Evolutionary conservation across 192 early-diverging fungal species (phyloP).

Genomic region (Coemansia sp.): DNA sequence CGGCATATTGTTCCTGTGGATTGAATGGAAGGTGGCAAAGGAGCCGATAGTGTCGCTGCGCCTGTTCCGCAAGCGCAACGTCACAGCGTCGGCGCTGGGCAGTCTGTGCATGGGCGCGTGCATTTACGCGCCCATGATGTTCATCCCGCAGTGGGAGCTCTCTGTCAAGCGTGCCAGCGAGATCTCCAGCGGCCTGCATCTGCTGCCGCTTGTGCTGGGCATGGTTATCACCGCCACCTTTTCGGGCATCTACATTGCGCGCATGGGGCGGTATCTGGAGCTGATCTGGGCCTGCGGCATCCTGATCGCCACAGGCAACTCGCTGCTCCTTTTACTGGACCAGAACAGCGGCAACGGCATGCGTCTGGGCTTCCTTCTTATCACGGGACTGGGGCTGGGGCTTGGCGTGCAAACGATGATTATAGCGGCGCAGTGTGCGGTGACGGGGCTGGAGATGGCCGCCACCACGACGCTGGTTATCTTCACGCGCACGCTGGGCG

Average conservation of each 20-base stretch:
- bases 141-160: constrained; percentile 66
- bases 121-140: constrained; percentile 64
- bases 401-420: constrained; percentile 72
- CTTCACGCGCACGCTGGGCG: constrained; percentile 68
- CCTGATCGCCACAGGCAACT: constrained; percentile 65
- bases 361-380: constrained; percentile 65
- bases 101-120: constrained; percentile 42
- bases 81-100: constrained; percentile 35
- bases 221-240: constrained; percentile 66
- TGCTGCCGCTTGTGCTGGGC: constrained; percentile 72
- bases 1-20: constrained; percentile 46
- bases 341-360: constrained; percentile 50
- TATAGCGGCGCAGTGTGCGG: constrained; percentile 70
- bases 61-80: constrained; percentile 53
- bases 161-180: constrained; percentile 58
- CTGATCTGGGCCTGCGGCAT: constrained; percentile 66
- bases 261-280: constrained; percentile 59
- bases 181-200: constrained; percentile 68
- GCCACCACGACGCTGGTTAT: constrained; percentile 63
- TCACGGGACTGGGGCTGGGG: constrained; percentile 77
- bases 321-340: constrained; percentile 61
- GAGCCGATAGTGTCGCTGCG: constrained; percentile 64
- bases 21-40: constrained; percentile 64
- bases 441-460: constrained; percentile 62
- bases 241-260: constrained; percentile 61